Base-by-base conservation (phyloP, 257 asterid species). In the Fraxinus quadrangulata region DNA sequence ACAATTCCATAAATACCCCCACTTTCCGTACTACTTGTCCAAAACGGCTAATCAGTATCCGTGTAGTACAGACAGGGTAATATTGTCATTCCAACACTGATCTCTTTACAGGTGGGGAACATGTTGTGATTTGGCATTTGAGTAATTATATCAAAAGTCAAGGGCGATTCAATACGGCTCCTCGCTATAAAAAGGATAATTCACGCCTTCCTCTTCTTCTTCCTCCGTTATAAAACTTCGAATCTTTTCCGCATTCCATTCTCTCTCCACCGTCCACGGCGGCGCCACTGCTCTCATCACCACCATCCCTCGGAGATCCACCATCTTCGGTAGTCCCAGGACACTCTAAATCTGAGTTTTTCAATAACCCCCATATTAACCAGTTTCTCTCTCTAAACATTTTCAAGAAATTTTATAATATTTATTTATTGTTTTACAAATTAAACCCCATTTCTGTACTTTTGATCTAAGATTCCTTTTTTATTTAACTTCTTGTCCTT, bases 251-350 rank as follows among this genome's bases (percentile, higher is more conserved):
- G 28, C 9, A 6, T 67, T 69, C 75, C 16, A 7, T 26, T 80
- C 37, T 63, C 70, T 10, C 34, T 47, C 79, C 80, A 10, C 80
- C 85, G 19, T 71, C 2, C 33, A 16, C 84, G 87, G 86, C 84
- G 79, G 85, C 19, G 83, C 73, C 65, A 54, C 85, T 56, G 1
- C 68, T 54, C 65, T 5, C n/a, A n/a, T 80, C 72, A 78, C 83
- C 84, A 40, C 6, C 77, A 51, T 59, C 31, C 24, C 23, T 12
- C 71, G 82, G 83, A 85, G 81, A 82, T 72, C 85, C 77, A 67
- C 81, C 80, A 36, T 3, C 33, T 6, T 66, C 5, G 40, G 19
- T 54, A 49, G 79, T 70, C 71, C 71, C 76, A 54, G 71, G 39
- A 37, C 28, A 56, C 67, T 30, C 24, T 56, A 6, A 33, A 8